Evolutionary conservation across 176 grass and related monocot species (phyloP), one percentile per base, ranked within the genome.

Genomic region (Carex kokanica): DNA sequence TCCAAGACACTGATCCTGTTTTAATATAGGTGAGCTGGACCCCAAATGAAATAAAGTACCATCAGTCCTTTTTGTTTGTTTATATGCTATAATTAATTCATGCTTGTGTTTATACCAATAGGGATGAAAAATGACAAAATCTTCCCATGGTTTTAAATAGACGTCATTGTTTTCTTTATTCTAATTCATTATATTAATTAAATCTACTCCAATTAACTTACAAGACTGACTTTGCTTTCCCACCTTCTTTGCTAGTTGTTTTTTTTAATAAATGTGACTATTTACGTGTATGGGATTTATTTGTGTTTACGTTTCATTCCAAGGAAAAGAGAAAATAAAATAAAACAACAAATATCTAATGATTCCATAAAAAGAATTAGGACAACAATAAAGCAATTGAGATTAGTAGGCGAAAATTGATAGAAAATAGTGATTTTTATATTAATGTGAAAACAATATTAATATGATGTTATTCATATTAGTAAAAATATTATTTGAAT

Each of bases 41-140:
- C 69, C 69, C 69, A 47, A 24, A 74, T 5, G 20, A 74, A 74
- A 74, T 74, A 13, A 74, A 74, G 40, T 74, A 23, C 41, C n/a
- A 64, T 24, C 20, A 51, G 20, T 13, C 20, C 16, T 41, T 69
- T 74, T 74, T 74, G 69, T 73, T 73, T 73, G 69, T 49, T 74
- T 73, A 6, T 40, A 12, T 74, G 40, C 13, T 38, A 5, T 24
- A 74, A 74, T 73, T 24, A 74, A 74, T 49, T 23, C n/a, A 51
- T 74, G 34, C 41, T 51, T 51, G 17, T 51, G 71, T 74, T 74
- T 4, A 34, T 71, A 43, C 34, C 8, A 45, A 45, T 17, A 71
- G 8, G 4, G 38, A 43, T 16, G 11, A 51, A 51, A 51, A 11
- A 24, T 12, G 70, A 74, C 20, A 74, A 51, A 49, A 15, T 16